Conservation (phyloP, 768 basidiomycete species). For the Tephrocybe sp. region DNA sequence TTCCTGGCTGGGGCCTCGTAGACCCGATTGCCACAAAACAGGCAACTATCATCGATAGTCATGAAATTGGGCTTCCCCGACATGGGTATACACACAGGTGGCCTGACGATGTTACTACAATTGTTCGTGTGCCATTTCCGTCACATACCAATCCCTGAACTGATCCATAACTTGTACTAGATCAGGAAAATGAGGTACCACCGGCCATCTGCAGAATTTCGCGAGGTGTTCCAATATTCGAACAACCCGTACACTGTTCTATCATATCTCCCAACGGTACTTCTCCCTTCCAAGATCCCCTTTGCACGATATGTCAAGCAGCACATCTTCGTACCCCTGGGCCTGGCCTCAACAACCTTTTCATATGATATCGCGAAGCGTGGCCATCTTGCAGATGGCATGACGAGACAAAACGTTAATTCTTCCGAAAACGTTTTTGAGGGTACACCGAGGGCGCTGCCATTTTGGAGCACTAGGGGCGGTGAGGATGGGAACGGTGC, state of each 20-base stretch:
- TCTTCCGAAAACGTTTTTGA: slow-evolving; percentile 5
- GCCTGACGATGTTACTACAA: slow-evolving; percentile 8
- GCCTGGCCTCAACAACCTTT: slow-evolving; percentile 28
- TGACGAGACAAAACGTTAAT: slow-evolving; percentile 18
- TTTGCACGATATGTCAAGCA: slow-evolving; percentile 30
- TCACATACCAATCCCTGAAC: not conserved
- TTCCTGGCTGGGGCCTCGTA: slow-evolving; percentile 24
- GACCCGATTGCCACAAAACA: slow-evolving; percentile 24
- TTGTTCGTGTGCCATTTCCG: slow-evolving; percentile 11
- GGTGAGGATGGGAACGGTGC: slow-evolving; percentile 25
- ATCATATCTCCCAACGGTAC: slow-evolving; percentile 25
- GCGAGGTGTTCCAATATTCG: slow-evolving; percentile 26
- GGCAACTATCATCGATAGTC: slow-evolving; percentile 20
- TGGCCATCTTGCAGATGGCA: slow-evolving; percentile 27
- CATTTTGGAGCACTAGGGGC: slow-evolving; percentile 20
- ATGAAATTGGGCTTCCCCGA: slow-evolving; percentile 19
- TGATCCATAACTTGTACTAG: slow-evolving; percentile 7
- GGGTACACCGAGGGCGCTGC: slow-evolving; percentile 11
- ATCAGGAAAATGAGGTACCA: slow-evolving; percentile 24
- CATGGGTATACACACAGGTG: slow-evolving; percentile 16
- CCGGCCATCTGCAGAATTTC: slow-evolving; percentile 29
- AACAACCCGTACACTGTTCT: slow-evolving; percentile 29
- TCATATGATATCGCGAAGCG: slow-evolving; percentile 25
- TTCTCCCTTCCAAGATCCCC: slow-evolving; percentile 23
- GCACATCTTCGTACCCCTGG: slow-evolving; percentile 27